These are phyloP conservation scores for Stachybotrys echinatus DNA, from an alignment of 2,329 filamentous ascomycete species.

Conservation along the genomic window DNA sequence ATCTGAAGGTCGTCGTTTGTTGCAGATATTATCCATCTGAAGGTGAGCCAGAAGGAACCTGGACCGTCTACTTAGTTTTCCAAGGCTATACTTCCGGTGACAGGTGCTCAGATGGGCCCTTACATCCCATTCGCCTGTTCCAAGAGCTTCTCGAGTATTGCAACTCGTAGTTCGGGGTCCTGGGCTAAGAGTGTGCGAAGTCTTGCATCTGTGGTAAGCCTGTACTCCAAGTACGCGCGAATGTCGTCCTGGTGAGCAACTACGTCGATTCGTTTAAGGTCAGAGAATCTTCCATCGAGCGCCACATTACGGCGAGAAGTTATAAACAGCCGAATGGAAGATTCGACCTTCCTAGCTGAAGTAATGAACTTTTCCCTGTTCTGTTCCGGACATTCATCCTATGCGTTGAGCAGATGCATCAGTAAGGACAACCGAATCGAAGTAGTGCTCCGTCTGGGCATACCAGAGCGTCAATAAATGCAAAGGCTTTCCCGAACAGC, in stretches of 20 bases:
- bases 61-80: not conserved
- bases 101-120: not conserved
- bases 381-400: constrained; percentile 7
- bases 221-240: constrained; percentile 3
- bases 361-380: constrained; percentile 2
- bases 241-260: constrained; percentile 3
- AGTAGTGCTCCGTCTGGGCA: not conserved
- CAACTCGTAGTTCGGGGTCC: constrained; percentile 1
- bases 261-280: constrained; percentile 2
- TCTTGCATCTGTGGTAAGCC: constrained; percentile 2
- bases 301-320: constrained; percentile 4
- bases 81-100: not conserved
- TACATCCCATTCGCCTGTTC: constrained; percentile 7
- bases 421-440: not conserved
- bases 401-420: not conserved
- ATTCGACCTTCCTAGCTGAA: constrained; percentile 1
- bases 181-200: constrained; percentile 2
- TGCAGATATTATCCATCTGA: constrained; percentile 7
- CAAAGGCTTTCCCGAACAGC: constrained; percentile 3
- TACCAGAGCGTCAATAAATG: constrained; percentile 8
- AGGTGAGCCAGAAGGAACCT: constrained; percentile 7
- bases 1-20: constrained; percentile 3
- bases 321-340: constrained; percentile 4
- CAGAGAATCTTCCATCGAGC: constrained; percentile 2
- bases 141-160: constrained; percentile 3